Percentiles rank a stretch among this genome's conserved stretches.
phyloP scores from a whole-genome alignment of 2,329 filamentous ascomycete genomes.

The Microdochium trichocladiopsis region DNA sequence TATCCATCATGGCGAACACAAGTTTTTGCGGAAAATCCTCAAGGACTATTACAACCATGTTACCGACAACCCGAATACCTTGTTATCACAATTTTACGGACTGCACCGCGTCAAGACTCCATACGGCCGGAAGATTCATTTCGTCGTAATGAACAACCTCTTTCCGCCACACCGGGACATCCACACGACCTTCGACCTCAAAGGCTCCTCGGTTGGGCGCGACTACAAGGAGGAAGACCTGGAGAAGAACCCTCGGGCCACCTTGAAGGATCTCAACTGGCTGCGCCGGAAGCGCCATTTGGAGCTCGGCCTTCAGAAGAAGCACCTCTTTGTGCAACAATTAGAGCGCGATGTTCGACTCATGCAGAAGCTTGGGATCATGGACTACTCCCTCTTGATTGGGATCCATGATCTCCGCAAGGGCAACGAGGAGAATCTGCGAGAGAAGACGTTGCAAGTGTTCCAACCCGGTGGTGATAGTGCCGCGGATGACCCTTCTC shows the following conservation, averaged over 20 bases:
- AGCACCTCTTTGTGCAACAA: constrained; percentile 80
- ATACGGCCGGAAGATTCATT: constrained; percentile 97
- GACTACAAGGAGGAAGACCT: constrained; percentile 87
- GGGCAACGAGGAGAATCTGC: constrained; percentile 92
- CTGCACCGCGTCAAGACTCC: constrained; percentile 97
- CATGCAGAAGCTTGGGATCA: constrained; percentile 84
- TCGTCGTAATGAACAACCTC: constrained; percentile 99
- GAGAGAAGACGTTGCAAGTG: constrained; percentile 81
- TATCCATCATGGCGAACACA: constrained; percentile 92
- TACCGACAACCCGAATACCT: constrained; percentile 86
- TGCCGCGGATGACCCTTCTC: constrained; percentile 47
- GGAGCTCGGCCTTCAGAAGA: constrained; percentile 85
- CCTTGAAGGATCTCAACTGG: constrained; percentile 97
- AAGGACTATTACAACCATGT: constrained; percentile 94
- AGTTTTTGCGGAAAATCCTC: constrained; percentile 75
- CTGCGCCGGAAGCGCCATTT: constrained; percentile 76
- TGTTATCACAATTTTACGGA: constrained; percentile 96
- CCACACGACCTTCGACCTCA: constrained; percentile 92
- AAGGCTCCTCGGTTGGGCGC: constrained; percentile 90
- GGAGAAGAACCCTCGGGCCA: constrained; percentile 83
- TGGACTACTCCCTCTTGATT: constrained; percentile 96
- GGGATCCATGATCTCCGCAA: constrained; percentile 87
- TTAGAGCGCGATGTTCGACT: constrained; percentile 81
- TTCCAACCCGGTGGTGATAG: constrained; percentile 81
- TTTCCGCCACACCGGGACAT: constrained; percentile 97